Evolutionary conservation across 1,139 yeast genomes (phyloP), one percentile per base, ranked within the genome.

Genomic region (Pichia sp.): DNA sequence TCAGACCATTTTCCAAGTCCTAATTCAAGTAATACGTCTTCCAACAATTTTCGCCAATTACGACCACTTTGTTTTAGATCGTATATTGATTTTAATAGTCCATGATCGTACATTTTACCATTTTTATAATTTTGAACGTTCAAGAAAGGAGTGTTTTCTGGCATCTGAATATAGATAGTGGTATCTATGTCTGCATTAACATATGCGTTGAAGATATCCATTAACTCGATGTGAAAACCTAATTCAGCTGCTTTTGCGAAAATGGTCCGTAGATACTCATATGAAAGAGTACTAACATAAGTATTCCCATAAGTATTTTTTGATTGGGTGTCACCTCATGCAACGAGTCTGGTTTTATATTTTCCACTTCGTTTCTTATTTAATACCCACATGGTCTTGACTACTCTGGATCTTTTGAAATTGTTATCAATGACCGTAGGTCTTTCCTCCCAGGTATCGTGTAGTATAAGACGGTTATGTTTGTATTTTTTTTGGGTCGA

Each of bases 151-250:
- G 42, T 40, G 26, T 29, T n/a, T 10, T 29, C n/a, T 3, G 38
- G 42, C 23, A 40, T 11, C 35, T 40, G 42, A 4, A 40, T 35
- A 9, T 29, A 40, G 6, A 40, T 40, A 10, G 28, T 34, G 2
- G 42, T 40, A n/a, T 40, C 38, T 3, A 35, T 40, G 2, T 40
- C 34, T 3, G 42, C 42, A 26, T 35, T 40, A 3, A 40, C 42
- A 40, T 35, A 40, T 9, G 42, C 42, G 33, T 40, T 40, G 2
- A 38, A 40, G 6, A 40, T 27, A 29, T 40, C 42, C 42, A 40
- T 40, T 7, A 35, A 35, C 35, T 40, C 32, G 3, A 35, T 5
- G 4, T 35, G 33, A 26, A 29, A 35, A 26, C 27, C 9, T 5
- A 11, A 2, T 2, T 5, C 3, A 3, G 8, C 10, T 3, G 34